Conservation (phyloP, 768 basidiomycete genomes). For the Lentinula detonsa region DNA sequence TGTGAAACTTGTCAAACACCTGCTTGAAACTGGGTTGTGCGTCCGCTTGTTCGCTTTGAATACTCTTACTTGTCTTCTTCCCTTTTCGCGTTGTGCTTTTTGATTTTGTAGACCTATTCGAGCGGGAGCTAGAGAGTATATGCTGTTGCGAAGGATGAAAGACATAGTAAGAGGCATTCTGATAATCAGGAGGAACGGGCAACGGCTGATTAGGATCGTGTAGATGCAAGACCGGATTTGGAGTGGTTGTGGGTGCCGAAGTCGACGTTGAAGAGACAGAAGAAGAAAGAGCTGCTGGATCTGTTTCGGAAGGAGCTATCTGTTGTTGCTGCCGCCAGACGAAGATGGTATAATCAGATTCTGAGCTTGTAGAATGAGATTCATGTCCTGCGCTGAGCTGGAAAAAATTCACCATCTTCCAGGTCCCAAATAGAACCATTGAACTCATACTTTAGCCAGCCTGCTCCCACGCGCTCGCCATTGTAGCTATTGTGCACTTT, state of each 20-base stretch:
- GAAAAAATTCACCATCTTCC: slow-evolving; percentile 65
- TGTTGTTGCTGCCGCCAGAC: slow-evolving; percentile 60
- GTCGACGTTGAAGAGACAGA: background rate
- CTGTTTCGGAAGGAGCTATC: slow-evolving; percentile 14
- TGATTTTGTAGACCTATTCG: slow-evolving; percentile 23
- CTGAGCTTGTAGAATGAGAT: slow-evolving; percentile 25
- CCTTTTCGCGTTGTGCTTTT: slow-evolving; percentile 33
- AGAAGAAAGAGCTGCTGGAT: slow-evolving; percentile 9
- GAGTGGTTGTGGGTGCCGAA: background rate
- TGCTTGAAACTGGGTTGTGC: slow-evolving; percentile 60
- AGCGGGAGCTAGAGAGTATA: slow-evolving; percentile 24
- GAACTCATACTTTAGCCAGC: slow-evolving; percentile 87
- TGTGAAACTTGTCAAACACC: slow-evolving; percentile 82
- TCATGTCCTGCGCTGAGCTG: background rate
- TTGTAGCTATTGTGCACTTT: slow-evolving; percentile 56
- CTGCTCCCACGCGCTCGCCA: slow-evolving; percentile 59
- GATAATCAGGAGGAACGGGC: slow-evolving; percentile 56
- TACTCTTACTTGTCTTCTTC: slow-evolving; percentile 24
- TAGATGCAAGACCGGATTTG: slow-evolving; percentile 53
- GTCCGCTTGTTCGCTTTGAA: slow-evolving; percentile 29
- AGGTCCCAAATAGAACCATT: slow-evolving; percentile 76
- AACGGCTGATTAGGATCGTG: slow-evolving; percentile 55
- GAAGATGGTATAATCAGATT: slow-evolving; percentile 87
- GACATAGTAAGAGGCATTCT: slow-evolving; percentile 66
- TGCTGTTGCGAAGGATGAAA: slow-evolving; percentile 38